Conservation (phyloP, 331 rosid genomes). For the Rhamnella rubrinervis region DNA sequence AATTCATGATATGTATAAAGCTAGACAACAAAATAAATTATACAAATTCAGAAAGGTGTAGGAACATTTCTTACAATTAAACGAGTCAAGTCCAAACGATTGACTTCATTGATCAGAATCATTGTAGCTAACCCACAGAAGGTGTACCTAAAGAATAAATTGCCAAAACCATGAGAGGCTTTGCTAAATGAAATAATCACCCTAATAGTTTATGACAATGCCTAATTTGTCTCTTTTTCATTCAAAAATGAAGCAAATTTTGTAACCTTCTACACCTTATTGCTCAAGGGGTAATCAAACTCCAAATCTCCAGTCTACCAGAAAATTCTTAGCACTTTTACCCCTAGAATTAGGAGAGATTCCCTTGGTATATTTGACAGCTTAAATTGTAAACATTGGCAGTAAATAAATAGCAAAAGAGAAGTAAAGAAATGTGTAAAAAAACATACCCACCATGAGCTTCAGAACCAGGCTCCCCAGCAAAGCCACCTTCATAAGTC, state of each 20-base stretch:
- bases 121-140: conserved; percentile 90
- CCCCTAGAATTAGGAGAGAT: background rate
- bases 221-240: background rate
- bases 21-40: background rate
- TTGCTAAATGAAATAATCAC: background rate
- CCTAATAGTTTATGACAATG: background rate
- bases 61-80: conserved; percentile 57
- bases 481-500: conserved; percentile 94
- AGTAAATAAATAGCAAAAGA: no score
- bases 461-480: conserved; percentile 94
- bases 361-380: no score
- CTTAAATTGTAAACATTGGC: no score
- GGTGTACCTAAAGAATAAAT: conserved; percentile 64
- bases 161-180: conserved; percentile 16
- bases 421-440: background rate
- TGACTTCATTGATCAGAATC: conserved; percentile 81
- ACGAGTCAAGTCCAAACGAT: conserved; percentile 76
- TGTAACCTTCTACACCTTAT: no score
- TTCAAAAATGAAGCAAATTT: no score
- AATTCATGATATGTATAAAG: background rate
- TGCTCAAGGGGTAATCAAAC: background rate
- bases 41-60: conserved; percentile 3
- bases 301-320: background rate
- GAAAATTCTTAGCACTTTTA: background rate
- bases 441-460: conserved; percentile 98